Evolutionary conservation across 2,329 filamentous ascomycete genomes (phyloP).

Genomic region (Dendryphion nanum): DNA sequence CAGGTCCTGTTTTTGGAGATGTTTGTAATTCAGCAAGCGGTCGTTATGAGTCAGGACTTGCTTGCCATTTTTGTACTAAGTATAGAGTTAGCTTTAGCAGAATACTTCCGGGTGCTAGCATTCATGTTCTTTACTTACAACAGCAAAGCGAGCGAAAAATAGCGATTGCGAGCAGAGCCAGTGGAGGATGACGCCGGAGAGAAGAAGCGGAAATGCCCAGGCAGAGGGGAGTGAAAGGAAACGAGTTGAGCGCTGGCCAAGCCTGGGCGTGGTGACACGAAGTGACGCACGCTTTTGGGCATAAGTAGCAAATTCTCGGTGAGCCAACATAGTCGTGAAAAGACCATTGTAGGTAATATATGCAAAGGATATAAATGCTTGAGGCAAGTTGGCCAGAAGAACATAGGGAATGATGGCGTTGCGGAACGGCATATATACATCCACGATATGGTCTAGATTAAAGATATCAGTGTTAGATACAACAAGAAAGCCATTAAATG

Average conservation of each 20-base stretch:
- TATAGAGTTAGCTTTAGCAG: no score
- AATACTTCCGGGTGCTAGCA: no score
- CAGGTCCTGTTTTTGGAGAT: not conserved
- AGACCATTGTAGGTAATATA: conserved; percentile 49
- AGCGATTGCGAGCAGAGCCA: conserved; percentile 8
- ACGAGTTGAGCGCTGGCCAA: conserved; percentile 6
- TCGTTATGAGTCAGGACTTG: not conserved
- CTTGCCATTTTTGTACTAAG: not conserved
- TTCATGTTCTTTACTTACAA: conserved; percentile 4
- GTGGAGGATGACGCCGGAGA: conserved; percentile 2
- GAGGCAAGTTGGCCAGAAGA: conserved; percentile 48
- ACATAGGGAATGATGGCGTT: not conserved
- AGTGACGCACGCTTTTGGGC: conserved; percentile 2
- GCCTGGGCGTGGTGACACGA: conserved; percentile 2
- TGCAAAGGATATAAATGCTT: conserved; percentile 46
- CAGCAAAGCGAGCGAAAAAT: conserved; percentile 2
- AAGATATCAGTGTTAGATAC: no score
- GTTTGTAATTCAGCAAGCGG: not conserved
- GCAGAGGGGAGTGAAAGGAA: conserved; percentile 9
- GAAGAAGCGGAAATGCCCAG: conserved; percentile 4
- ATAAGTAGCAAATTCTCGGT: conserved; percentile 47
- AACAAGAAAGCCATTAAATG: no score
- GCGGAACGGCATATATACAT: not conserved
- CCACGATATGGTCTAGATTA: not conserved
- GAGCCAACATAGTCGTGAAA: conserved; percentile 48